Conservation (phyloP, 1,139 yeast genomes). For the Protomyces inundatus region DNA sequence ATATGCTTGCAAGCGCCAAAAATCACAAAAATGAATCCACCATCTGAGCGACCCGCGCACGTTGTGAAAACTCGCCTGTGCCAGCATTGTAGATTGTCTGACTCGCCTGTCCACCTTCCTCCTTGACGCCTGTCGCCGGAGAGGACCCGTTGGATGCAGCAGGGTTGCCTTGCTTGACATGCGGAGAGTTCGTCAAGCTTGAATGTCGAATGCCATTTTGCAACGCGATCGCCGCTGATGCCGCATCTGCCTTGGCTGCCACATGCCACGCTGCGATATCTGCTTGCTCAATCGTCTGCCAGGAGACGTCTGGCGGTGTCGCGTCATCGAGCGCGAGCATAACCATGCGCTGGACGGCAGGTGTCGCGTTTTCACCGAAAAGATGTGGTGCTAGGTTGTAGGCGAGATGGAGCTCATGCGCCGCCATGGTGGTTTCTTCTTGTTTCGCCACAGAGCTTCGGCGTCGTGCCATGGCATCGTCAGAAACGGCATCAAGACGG, state of each 20-base stretch:
- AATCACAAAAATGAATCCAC: background rate
- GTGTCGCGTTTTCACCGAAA: conserved; percentile 10
- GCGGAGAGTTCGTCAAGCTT: background rate
- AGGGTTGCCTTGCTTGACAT: background rate
- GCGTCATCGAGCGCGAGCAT: conserved; percentile 2
- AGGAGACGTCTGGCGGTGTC: background rate
- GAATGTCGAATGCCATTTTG: background rate
- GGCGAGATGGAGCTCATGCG: conserved; percentile 13
- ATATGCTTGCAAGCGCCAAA: no score
- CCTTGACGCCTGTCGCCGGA: background rate
- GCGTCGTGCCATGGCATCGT: background rate
- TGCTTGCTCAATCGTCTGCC: background rate
- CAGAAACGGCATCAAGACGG: background rate
- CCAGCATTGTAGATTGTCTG: background rate
- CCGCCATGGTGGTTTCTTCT: conserved; percentile 1
- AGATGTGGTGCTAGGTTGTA: conserved; percentile 15
- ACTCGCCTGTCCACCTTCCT: background rate
- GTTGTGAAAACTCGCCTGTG: background rate
- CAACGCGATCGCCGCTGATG: background rate
- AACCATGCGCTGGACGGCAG: conserved; percentile 13
- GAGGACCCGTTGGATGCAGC: background rate
- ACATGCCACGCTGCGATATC: background rate
- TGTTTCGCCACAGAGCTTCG: background rate
- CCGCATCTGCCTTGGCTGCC: background rate
- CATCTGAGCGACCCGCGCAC: background rate